Conservation (phyloP, 495 filamentous ascomycete genomes). For the Penicillium canariense region DNA sequence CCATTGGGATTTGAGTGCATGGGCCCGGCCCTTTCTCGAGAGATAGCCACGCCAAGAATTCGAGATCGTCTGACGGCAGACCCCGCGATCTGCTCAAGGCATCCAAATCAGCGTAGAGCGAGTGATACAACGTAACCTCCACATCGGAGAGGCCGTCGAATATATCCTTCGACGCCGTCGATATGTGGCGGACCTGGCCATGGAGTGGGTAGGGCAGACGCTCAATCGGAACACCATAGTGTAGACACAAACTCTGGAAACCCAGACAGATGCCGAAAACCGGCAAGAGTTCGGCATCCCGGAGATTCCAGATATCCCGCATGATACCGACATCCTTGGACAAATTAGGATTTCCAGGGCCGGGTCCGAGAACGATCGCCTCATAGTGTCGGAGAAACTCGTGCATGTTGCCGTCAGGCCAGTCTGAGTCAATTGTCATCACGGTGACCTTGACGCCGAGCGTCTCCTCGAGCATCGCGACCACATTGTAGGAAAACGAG, state of each 20-base stretch:
- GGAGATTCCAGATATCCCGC: conserved; percentile 69
- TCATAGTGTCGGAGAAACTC: conserved; percentile 59
- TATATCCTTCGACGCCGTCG: conserved; percentile 49
- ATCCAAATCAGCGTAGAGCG: conserved; percentile 62
- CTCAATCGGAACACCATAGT: conserved; percentile 62
- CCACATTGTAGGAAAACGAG: conserved; percentile 93
- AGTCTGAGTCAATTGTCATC: conserved; percentile 66
- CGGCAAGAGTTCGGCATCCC: conserved; percentile 57
- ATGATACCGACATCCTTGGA: conserved; percentile 75
- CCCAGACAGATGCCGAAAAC: conserved; percentile 90
- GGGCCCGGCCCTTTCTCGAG: conserved; percentile 15
- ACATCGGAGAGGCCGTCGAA: conserved; percentile 56
- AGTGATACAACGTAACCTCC: conserved; percentile 84
- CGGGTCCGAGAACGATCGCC: conserved; percentile 78
- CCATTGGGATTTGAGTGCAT: conserved; percentile 65
- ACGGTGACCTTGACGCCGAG: conserved; percentile 64
- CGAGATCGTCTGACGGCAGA: conserved; percentile 18
- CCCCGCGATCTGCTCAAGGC: neutral
- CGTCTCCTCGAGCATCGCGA: conserved; percentile 66
- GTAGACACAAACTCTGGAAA: conserved; percentile 76
- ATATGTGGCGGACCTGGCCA: conserved; percentile 69
- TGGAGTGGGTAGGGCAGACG: conserved; percentile 68
- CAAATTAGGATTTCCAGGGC: conserved; percentile 63
- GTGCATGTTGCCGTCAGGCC: conserved; percentile 41
- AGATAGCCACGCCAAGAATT: conserved; percentile 39